Percentiles rank a stretch among this genome's conserved stretches.
Evolutionary conservation across 2,329 filamentous ascomycete species (phyloP).

Genomic region (Bretziella fagacearum): DNA sequence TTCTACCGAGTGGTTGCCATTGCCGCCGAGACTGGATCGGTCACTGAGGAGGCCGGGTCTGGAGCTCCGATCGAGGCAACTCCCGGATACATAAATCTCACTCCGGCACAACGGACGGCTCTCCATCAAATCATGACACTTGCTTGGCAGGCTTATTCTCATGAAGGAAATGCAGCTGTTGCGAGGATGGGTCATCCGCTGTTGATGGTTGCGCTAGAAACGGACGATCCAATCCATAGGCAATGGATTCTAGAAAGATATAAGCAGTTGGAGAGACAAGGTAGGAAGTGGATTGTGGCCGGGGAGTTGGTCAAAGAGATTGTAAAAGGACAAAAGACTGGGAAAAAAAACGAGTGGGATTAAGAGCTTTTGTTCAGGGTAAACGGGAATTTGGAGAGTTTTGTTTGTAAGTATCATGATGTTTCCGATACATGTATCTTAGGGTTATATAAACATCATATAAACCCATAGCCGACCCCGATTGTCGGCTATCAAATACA

Average conservation of each 20-base stretch:
- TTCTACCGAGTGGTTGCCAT: not conserved
- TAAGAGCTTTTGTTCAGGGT: not conserved
- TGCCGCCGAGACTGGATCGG: not conserved
- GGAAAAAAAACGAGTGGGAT: not conserved
- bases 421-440: too few species aligned
- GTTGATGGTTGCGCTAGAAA: not conserved
- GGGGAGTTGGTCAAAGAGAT: not conserved
- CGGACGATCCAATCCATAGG: not conserved
- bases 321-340: not conserved
- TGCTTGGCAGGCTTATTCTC: not conserved
- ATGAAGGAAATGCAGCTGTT: not conserved
- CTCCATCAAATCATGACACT: not conserved
- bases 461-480: too few species aligned
- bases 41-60: too few species aligned
- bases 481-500: not conserved
- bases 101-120: not conserved
- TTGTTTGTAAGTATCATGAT: slow-evolving; percentile 8
- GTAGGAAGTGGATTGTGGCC: not conserved
- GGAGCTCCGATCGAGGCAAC: too few species aligned
- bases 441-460: not conserved
- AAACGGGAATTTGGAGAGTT: not conserved
- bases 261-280: not conserved
- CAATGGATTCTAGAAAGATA: not conserved
- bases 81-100: not conserved
- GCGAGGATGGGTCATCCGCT: not conserved